Evolutionary conservation across 2,329 filamentous ascomycete genomes (phyloP), one percentile per base, ranked within the genome.

Genomic region (Pleomassaria siparia): DNA sequence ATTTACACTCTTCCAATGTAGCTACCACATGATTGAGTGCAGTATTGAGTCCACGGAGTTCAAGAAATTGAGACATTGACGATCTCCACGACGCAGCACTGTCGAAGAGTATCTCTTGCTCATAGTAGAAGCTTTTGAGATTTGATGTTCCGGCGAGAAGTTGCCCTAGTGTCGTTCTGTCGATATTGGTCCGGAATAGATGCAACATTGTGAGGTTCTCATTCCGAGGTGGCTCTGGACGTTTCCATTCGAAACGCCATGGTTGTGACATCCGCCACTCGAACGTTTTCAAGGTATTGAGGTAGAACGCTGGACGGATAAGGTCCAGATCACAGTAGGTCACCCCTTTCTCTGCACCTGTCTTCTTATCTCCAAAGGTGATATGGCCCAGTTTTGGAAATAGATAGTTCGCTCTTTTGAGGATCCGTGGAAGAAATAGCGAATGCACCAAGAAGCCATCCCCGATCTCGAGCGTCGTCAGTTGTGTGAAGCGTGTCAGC

Each of bases 361-460:
- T 18, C 9, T 42, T 41, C 35, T 51, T 54, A 29, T 63, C 59
- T 13, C 60, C 60, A 2, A 63, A 28, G 1, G 53, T 44, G 10
- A 62, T 49, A 25, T 51, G 49, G 12, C 39, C 26, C 11, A 63
- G 47, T 33, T 50, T 52, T 20, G 59, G 60, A 18, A 63, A 58
- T 0, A 63, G 46, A 16, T 49, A 46, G 29, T 55, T 50, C n/a
- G 47, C 55, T 8, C 57, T 53, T 43, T 58, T 60, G 15, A 62
- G 26, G 10, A 63, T 51, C 43, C 62, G 60, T 3, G 60, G 58
- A 10, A 63, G 44, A 28, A 62, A 62, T 3, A 60, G 41, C n/a
- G 60, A 63, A 25, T 63, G 54, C 45, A 55, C 54, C 2, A 60
- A 25, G 25, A 62, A 62, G n/a, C 60, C 60, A 30, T 60, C 55